Evolutionary conservation across 208 protist species (phyloP), one percentile per base, ranked within the genome.

Genomic region (Blastocrithidia nonstop): DNA sequence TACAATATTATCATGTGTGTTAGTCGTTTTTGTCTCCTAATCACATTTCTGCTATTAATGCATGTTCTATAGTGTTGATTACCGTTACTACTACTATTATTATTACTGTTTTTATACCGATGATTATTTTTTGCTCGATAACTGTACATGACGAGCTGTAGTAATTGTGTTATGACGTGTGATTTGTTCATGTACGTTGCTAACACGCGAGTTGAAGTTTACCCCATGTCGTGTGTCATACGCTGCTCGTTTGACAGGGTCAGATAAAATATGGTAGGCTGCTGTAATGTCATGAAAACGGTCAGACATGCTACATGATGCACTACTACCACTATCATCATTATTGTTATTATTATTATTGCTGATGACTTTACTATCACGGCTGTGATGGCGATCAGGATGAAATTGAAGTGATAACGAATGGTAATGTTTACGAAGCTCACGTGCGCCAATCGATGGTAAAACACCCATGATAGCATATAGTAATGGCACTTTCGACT

Each of bases 191-290:
- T n/a, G n/a, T n/a, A n/a, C n/a, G n/a, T n/a, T n/a, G n/a, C 38
- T 22, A 7, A 79, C 36, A 1, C 82, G 61, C 4, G 58, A 50
- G 6, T 41, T 43, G 32, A 85, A 86, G 64, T 91, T 91, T 17
- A 88, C 74, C 31, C 73, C 63, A 47, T 79, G 58, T 40, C 54
- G 59, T 1, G 70, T 52, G 49, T 92, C 82, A 47, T 92, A 92
- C 8, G 67, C 67, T 7, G 45, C 31, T 20, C 78, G 70, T 9
- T 49, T 54, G 33, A 61, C 49, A 6, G 77, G 71, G 43, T 92
- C 71, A 0, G 77, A 77, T 11, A 92, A 62, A 8, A 86, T 55
- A 5, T 33, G 41, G 50, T 92, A 92, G 6, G 82, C 82, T 47
- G 63, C 74, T 0, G 67, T 77, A 45, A 92, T 79, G 42, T 44